phyloP scores from a whole-genome alignment of 2,329 filamentous ascomycete species.

The Colletotrichum coccodes region DNA sequence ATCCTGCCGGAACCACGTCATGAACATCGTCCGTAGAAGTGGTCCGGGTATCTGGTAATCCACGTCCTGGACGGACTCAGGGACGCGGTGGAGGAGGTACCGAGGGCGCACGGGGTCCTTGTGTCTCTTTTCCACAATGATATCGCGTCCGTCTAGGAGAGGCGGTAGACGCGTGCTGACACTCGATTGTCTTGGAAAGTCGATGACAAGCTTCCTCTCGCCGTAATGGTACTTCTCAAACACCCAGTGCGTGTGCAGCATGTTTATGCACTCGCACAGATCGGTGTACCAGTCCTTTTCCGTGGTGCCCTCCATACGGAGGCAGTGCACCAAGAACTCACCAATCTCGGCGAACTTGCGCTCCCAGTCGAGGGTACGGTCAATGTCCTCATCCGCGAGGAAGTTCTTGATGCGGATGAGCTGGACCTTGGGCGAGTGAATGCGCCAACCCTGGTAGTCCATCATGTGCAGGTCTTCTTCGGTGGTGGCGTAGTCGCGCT shows the following conservation, averaged over 20 bases:
- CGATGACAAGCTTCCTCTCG: constrained; percentile 37
- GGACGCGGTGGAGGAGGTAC: constrained; percentile 31
- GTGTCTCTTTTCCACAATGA: neutral
- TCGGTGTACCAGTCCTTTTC: constrained; percentile 42
- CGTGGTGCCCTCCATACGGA: constrained; percentile 37
- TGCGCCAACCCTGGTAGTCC: constrained; percentile 46
- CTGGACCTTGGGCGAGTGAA: constrained; percentile 45
- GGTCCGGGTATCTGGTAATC: constrained; percentile 38
- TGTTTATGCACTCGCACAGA: constrained; percentile 43
- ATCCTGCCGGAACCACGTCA: constrained; percentile 31
- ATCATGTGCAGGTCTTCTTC: constrained; percentile 29
- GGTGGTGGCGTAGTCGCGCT: constrained; percentile 7
- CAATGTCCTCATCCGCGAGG: constrained; percentile 58
- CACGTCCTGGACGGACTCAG: constrained; percentile 36
- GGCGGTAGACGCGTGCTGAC: constrained; percentile 41
- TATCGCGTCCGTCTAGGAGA: constrained; percentile 32
- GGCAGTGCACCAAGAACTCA: constrained; percentile 49
- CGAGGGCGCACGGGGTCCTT: constrained; percentile 16
- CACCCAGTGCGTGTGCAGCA: constrained; percentile 46
- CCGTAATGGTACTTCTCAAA: constrained; percentile 49
- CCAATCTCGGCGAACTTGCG: constrained; percentile 47
- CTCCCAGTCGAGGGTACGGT: constrained; percentile 52
- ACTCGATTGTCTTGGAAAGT: constrained; percentile 35
- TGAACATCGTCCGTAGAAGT: constrained; percentile 16
- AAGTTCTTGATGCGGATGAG: constrained; percentile 52